Evolutionary conservation across 2,329 filamentous ascomycete genomes (phyloP), one percentile per base, ranked within the genome.

Genomic region (Amauroascus niger): DNA sequence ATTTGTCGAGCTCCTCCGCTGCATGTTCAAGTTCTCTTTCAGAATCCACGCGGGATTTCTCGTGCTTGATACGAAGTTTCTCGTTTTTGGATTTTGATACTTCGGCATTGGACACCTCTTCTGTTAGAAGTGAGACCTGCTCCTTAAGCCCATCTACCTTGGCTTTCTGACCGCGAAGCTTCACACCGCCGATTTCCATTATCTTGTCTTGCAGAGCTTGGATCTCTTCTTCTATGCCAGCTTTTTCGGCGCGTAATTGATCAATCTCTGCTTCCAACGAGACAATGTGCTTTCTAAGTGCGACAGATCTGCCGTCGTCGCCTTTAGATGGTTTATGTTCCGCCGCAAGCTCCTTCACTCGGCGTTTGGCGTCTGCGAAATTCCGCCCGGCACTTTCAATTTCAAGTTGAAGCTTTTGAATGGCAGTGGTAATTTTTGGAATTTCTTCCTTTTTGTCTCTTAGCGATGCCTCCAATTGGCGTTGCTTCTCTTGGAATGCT

Each of bases 101-200:
- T 68, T 98, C 91, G 0, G 93, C 87, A 52, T 81, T 84, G 3
- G 89, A 94, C 35, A 88, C 83, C 58, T 88, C 84, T 59, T 97
- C 91, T 50, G 81, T 84, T 56, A 94, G 78, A 11, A 83, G 81
- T 46, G 84, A 76, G 53, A 97, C 89, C 66, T 95, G 84, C 63
- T 89, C 86, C 67, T 94, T 95, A 59, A 94, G 75, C 6, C 83
- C 80, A 66, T 97, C 91, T 32, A 98, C 89, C 74, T 87, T 94
- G 57, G 88, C 83, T 62, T 93, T 90, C 67, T 98, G 91, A 16
- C 84, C 81, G 53, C 93, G 84, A 16, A 98, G 81, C 71, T 88
- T 89, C 64, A 97, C 89, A 70, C 93, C 93, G 65, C 93, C 93
- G 58, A 95, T 85, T 69, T 96, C 86, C 93, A 98, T 97, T 64